Conservation (phyloP, 2,329 filamentous ascomycete genomes). For the Aspergillus jensenii region DNA sequence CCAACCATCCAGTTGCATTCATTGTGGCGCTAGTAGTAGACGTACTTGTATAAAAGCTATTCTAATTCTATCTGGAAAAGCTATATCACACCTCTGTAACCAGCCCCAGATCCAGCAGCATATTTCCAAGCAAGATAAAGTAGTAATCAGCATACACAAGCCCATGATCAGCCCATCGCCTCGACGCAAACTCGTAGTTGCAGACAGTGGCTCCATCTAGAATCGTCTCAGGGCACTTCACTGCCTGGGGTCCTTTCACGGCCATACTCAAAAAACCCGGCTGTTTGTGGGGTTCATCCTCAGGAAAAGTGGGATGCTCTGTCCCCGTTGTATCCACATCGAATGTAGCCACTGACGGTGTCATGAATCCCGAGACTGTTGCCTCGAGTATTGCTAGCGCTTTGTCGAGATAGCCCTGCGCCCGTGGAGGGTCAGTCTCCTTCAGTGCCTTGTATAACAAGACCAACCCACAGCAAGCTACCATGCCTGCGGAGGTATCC, state of each 20-base stretch:
- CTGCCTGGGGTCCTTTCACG: neutral
- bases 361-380: constrained; percentile 12
- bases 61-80: too few species aligned
- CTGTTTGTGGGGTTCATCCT: neutral
- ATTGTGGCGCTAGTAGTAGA: too few species aligned
- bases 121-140: constrained; percentile 44
- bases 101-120: constrained; percentile 32
- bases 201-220: constrained; percentile 45
- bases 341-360: constrained; percentile 1
- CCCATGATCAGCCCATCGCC: constrained; percentile 41
- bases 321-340: neutral
- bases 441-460: constrained; percentile 36
- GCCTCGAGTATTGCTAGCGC: constrained; percentile 12
- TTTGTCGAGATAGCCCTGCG: neutral
- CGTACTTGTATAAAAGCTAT: too few species aligned
- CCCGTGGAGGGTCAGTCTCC: neutral
- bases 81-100: neutral
- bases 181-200: constrained; percentile 42
- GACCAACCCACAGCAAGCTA: constrained; percentile 44
- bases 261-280: neutral
- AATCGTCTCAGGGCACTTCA: constrained; percentile 39
- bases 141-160: constrained; percentile 47
- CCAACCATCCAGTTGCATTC: too few species aligned
- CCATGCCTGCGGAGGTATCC: constrained; percentile 44
- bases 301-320: neutral